Conservation (phyloP, 1,139 yeast species). For the Blastobotrys raffinosifermentans region DNA sequence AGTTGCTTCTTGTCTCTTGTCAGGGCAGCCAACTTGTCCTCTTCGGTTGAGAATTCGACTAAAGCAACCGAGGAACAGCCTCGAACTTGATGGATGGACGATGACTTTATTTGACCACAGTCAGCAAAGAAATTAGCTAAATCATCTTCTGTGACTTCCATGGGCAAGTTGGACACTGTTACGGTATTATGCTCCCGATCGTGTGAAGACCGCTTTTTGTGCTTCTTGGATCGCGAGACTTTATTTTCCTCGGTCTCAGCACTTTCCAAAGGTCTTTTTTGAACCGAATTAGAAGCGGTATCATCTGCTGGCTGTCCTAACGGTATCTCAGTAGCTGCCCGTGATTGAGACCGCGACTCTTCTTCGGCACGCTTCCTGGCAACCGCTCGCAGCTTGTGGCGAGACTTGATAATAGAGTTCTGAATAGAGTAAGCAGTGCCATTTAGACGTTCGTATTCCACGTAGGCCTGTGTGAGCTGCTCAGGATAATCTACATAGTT, state of each 20-base stretch:
- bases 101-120: slow-evolving; percentile 50
- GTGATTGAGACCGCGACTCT: slow-evolving; percentile 2
- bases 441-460: slow-evolving; percentile 36
- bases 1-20: slow-evolving; percentile 52
- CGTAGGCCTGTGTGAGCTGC: slow-evolving; percentile 43
- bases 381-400: slow-evolving; percentile 9
- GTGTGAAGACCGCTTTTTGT: slow-evolving; percentile 25
- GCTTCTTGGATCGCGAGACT: slow-evolving; percentile 1
- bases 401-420: slow-evolving; percentile 19
- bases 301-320: not conserved
- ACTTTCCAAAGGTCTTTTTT: slow-evolving; percentile 3
- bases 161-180: slow-evolving; percentile 41
- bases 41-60: slow-evolving; percentile 49
- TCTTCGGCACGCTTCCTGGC: slow-evolving; percentile 10
- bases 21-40: slow-evolving; percentile 53
- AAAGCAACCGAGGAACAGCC: slow-evolving; percentile 15
- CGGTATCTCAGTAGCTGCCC: slow-evolving; percentile 1
- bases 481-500: slow-evolving; percentile 47
- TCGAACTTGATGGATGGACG: slow-evolving; percentile 25
- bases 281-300: not conserved
- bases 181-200: slow-evolving; percentile 55
- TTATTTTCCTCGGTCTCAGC: slow-evolving; percentile 1
- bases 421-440: slow-evolving; percentile 33
- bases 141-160: slow-evolving; percentile 30
- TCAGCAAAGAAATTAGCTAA: slow-evolving; percentile 46